phyloP scores from a whole-genome alignment of 2,329 filamentous ascomycete species.

The Tolypocladium sp. region DNA sequence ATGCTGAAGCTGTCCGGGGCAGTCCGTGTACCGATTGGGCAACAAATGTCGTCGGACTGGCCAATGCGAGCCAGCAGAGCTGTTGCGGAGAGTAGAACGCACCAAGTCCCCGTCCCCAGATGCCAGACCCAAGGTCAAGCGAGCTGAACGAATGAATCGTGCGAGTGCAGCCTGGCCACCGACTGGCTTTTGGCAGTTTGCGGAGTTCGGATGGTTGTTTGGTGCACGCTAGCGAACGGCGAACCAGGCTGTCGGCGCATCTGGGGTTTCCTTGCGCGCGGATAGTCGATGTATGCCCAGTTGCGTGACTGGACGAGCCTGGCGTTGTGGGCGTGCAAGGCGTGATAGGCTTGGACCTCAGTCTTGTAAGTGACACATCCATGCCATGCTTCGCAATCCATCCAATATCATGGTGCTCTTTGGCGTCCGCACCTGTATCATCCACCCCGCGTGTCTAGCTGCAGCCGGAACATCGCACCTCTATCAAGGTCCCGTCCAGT shows the following conservation, averaged over 20 bases:
- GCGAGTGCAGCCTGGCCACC: not conserved
- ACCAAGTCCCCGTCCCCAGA: not conserved
- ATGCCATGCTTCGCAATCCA: not conserved
- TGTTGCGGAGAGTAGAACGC: not conserved
- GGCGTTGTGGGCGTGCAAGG: not conserved
- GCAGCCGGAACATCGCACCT: not conserved
- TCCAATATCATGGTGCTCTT: not conserved
- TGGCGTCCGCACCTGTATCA: not conserved
- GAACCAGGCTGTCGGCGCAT: conserved; percentile 1
- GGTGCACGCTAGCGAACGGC: not conserved
- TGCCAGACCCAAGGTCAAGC: not conserved
- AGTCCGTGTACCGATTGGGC: not conserved
- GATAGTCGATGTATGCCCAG: not conserved
- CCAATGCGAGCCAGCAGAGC: not conserved
- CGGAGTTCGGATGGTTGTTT: not conserved
- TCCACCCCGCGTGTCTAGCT: not conserved
- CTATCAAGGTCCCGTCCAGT: not conserved
- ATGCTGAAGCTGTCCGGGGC: not conserved
- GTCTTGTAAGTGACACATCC: not conserved
- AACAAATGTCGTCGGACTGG: not conserved
- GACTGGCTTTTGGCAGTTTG: not conserved
- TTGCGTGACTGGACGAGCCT: not conserved
- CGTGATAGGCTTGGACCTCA: not conserved
- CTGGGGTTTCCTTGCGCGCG: not conserved
- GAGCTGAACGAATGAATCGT: not conserved